These are phyloP conservation scores for Tagetes erecta DNA, from an alignment of 129 eudicot species.

Conservation along the genomic window DNA sequence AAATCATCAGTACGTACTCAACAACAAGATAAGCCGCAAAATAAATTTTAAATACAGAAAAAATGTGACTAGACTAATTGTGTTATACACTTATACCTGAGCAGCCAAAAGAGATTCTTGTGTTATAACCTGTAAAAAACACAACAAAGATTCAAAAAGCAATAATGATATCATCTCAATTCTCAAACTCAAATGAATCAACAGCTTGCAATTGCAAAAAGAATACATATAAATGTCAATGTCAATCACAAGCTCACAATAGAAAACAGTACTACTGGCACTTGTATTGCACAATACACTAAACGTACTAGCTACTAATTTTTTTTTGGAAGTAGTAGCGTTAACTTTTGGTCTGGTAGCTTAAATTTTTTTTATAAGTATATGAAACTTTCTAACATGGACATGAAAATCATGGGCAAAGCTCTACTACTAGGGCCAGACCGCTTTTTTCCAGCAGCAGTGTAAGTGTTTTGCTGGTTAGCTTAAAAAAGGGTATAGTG, in stretches of 20 bases:
- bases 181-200: conserved; percentile 16
- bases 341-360: too few relatives aligned
- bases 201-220: background rate
- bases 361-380: too few relatives aligned
- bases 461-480: too few relatives aligned
- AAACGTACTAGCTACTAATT: background rate
- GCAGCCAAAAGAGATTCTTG: conserved; percentile 87
- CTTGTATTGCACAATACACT: background rate
- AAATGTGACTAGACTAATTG: background rate
- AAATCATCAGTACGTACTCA: conserved; percentile 22
- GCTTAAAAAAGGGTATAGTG: too few relatives aligned
- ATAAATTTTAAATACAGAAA: background rate
- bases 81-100: conserved; percentile 60
- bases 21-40: conserved; percentile 8
- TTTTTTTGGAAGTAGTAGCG: too few relatives aligned
- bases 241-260: background rate
- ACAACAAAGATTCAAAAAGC: conserved; percentile 2
- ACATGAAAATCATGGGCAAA: too few relatives aligned
- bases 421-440: too few relatives aligned
- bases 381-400: too few relatives aligned
- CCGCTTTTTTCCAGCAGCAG: too few relatives aligned
- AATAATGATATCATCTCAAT: conserved; percentile 11
- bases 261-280: conserved; percentile 1
- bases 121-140: conserved; percentile 69
- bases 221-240: background rate